Evolutionary conservation across 2,329 filamentous ascomycete species (phyloP), one percentile per base, ranked within the genome.

Genomic region (Alternaria gaisen): DNA sequence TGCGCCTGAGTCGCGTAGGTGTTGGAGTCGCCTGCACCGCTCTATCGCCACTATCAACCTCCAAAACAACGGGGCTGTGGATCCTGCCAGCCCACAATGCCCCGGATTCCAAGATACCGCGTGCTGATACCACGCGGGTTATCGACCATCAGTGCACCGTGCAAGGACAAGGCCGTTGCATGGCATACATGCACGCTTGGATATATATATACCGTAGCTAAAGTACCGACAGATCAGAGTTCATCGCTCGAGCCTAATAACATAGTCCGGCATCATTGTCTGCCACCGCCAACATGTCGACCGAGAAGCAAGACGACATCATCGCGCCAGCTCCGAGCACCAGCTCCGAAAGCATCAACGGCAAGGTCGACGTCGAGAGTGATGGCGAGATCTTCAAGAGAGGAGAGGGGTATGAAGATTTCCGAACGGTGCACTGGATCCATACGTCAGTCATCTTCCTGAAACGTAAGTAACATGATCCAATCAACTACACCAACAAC

Each of bases 341-440:
- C 53, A 63, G 52, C 42, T 58, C 56, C 7, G 66, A 68, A 8
- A 73, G 70, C 36, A 56, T 75, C 46, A 47, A 71, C 18, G 66
- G 60, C 6, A 73, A 75, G 41, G 61, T 63, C 5, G 69, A 70
- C 16, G 50, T 71, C 6, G 69, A 74, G 48, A 75, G 79, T 42
- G 78, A 79, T 51, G 76, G 75, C 53, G 84, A 86, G 65, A 80
- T 86, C 36, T 86, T 86, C 78, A 81, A 83, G 61, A 80, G 76
- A 61, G 78, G 76, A 1, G 79, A 80, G 36, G 81, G 80, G 40
- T 80, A 81, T 20, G 79, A 86, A 56, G 78, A 86, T 51, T 86
- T 86, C 63, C 79, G 84, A 20, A 85, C 83, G 2, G 84, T 87
- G 16, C 79, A 80, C 58, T 87, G 85, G 84, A 78, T 81, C 16